Evolutionary conservation across 2,329 filamentous ascomycete species (phyloP), one percentile per base, ranked within the genome.

Genomic region (Fusarium camptoceras): DNA sequence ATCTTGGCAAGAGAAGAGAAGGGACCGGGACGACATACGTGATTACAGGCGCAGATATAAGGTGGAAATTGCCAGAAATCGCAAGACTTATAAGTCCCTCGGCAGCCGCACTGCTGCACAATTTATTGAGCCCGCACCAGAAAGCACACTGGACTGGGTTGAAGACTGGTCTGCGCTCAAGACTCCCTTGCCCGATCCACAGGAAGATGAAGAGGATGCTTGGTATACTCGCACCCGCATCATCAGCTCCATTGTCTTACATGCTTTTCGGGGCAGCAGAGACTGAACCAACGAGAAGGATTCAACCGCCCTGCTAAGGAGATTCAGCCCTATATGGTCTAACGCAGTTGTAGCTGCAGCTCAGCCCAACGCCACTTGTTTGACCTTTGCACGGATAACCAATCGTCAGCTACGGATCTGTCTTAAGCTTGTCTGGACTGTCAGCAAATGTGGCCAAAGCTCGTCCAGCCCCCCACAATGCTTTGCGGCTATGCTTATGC

Each of bases 311-410:
- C 7, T 56, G 46, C 27, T 47, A 24, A 30, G 14, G 15, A 42
- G 34, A 68, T 18, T 61, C 68, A 55, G 51, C 53, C 55, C 50
- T 65, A 66, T 44, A 22, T 41, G 34, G 30, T 12, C 42, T 37
- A 43, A 49, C 24, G 43, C 22, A 41, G 34, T 44, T 43, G 44
- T 24, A 49, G 34, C 53, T 43, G 44, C 28, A 49, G n/a, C 28
- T 28, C 43, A 58, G 58, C 44, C 42, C 41, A 37, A 44, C 55
- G 61, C 63, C 55, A 60, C 53, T 57, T 39, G 53, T 61, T 61
- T 55, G 64, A 46, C 49, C 30, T 27, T 57, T 27, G 27, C 25
- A 55, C 24, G 3, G 16, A 49, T 25, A 51, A 24, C 34, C 41
- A 41, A 65, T 47, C 46, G 37, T 30, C 18, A n/a, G 27, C 20